phyloP scores from a whole-genome alignment of 345 rosid genomes.

The Brassica juncea region DNA sequence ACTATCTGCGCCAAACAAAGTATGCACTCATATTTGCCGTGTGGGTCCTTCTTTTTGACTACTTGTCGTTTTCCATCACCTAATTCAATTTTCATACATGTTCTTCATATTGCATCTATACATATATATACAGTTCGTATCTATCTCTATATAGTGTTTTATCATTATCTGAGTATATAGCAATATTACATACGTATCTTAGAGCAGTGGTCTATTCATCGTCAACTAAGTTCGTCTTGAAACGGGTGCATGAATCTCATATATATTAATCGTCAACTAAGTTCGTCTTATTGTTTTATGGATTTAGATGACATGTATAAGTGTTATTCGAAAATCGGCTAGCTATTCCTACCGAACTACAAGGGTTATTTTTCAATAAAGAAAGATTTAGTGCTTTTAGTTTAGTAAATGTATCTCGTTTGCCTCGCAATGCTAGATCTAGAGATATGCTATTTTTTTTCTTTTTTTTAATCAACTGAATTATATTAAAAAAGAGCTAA shows the following conservation, averaged over 20 bases:
- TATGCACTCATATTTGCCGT: constrained; percentile 40
- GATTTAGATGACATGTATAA: background rate
- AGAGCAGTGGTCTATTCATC: constrained; percentile 15
- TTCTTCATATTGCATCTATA: constrained; percentile 22
- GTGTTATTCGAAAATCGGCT: background rate
- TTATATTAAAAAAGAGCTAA: too few relatives aligned
- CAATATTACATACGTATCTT: constrained; percentile 12
- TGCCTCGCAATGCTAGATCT: background rate
- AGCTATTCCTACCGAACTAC: background rate
- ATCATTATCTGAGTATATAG: background rate
- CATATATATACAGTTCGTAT: background rate
- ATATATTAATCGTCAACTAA: background rate
- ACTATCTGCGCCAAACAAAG: constrained; percentile 45
- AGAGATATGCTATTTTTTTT: background rate
- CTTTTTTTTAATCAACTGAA: too few relatives aligned
- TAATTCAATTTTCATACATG: constrained; percentile 24
- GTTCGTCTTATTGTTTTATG: background rate
- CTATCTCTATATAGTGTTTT: background rate
- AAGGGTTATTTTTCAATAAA: background rate
- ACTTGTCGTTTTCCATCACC: constrained; percentile 40
- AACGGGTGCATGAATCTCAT: constrained; percentile 25
- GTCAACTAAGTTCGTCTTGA: constrained; percentile 20
- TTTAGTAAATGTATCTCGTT: background rate
- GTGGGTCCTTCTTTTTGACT: constrained; percentile 38
- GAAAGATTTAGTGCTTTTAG: background rate